Evolutionary conservation across 176 grass and related monocot species (phyloP), one percentile per base, ranked within the genome.

Genomic region (Oryza meridionalis): DNA sequence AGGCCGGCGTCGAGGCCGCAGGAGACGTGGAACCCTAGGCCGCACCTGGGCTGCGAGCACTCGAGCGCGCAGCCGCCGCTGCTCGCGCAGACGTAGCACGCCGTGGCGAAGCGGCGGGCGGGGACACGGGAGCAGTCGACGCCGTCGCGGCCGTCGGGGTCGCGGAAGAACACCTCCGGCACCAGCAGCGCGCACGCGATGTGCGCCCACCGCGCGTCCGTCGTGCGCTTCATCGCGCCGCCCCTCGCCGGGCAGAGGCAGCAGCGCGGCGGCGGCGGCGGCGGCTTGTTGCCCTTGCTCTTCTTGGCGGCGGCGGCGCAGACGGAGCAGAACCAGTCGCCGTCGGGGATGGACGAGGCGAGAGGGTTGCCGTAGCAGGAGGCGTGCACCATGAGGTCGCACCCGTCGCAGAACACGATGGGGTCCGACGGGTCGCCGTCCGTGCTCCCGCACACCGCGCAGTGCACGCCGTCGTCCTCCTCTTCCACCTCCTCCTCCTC

Each of bases 331-430:
- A 98, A 95, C 96, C 91, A 98, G 79, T 98, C 93, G 45, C 96
- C 96, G 14, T 95, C 96, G 6, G 96, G 96, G 77, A 98, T 87
- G 22, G 70, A 80, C 35, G 87, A 81, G 21, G 80, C 73, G 9
- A 98, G 85, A 40, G 91, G 96, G 73, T 74, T 95, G 69, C 93
- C 96, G 79, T 98, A 98, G 87, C 93, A 98, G 24, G 93, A 77
- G 12, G 85, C 92, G 71, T 98, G 96, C 21, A 93, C 93, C 96
- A 95, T 98, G 42, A 98, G 86, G 88, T 98, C 91, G 49, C 96
- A 98, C 72, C 93, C 91, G 7, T 98, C 96, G 67, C 91, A 98
- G 87, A 98, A 98, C 24, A 98, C 96, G 79, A 98, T 98, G 47
- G 93, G 93, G 70, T 98, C 96, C 24, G 91, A 90, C 5, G 86